These are phyloP conservation scores for Teratosphaeria zuluensis DNA, from an alignment of 2,329 filamentous ascomycete genomes.

Conservation along the genomic window DNA sequence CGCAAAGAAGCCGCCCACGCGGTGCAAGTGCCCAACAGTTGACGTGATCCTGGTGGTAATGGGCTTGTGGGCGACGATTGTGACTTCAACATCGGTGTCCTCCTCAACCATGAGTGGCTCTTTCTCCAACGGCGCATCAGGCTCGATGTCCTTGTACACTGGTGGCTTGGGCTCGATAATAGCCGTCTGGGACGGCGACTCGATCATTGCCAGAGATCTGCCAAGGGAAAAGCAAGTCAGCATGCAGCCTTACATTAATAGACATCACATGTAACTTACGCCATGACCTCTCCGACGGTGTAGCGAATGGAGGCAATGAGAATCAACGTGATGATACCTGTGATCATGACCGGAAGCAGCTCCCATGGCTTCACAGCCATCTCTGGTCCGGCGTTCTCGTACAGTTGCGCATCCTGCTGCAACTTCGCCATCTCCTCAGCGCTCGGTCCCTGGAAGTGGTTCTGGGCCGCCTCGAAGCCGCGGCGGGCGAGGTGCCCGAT, in stretches of 20 bases:
- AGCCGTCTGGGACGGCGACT: slow-evolving; percentile 47
- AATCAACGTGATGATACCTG: slow-evolving; percentile 32
- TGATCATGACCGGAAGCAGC: slow-evolving; percentile 24
- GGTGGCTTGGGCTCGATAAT: slow-evolving; percentile 35
- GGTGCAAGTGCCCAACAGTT: slow-evolving; percentile 51
- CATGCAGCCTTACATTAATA: background rate
- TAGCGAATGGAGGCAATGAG: slow-evolving; percentile 38
- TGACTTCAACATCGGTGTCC: slow-evolving; percentile 29
- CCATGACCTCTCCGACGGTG: slow-evolving; percentile 50
- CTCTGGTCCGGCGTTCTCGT: slow-evolving; percentile 16
- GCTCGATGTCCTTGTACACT: slow-evolving; percentile 37
- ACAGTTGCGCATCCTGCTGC: slow-evolving; percentile 20
- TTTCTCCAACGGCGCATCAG: slow-evolving; percentile 35
- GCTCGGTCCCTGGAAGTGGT: slow-evolving; percentile 13
- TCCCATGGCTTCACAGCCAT: slow-evolving; percentile 18
- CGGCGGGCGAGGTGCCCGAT: slow-evolving; percentile 25
- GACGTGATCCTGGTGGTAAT: slow-evolving; percentile 52
- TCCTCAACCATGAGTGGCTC: slow-evolving; percentile 28
- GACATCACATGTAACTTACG: slow-evolving; percentile 12
- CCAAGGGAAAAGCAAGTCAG: background rate
- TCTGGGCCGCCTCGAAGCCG: slow-evolving; percentile 21
- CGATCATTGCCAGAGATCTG: slow-evolving; percentile 51
- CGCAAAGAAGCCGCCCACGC: slow-evolving; percentile 25
- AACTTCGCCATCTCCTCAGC: slow-evolving; percentile 13
- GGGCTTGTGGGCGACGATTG: slow-evolving; percentile 43